Percentiles rank a stretch among this genome's conserved stretches.
phyloP scores from a whole-genome alignment of 169 alveolate genomes.

The Eimeria falciformis region DNA sequence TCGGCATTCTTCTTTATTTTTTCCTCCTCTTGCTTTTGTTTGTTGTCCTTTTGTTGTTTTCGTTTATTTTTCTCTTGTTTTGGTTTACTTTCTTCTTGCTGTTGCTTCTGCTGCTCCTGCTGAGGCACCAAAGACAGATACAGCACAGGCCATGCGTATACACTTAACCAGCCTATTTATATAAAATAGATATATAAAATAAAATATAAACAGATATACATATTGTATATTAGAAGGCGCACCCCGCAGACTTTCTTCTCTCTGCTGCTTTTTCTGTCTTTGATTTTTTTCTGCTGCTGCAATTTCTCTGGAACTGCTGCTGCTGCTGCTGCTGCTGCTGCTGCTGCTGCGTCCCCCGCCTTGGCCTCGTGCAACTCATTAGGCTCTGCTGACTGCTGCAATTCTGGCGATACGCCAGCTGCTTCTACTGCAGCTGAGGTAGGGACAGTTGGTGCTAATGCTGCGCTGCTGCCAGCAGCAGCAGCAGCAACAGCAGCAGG shows the following conservation, averaged over 20 bases:
- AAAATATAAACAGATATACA: too few relatives aligned
- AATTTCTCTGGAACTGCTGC: not conserved
- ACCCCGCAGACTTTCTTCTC: not conserved
- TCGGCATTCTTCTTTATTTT: not conserved
- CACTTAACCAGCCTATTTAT: too few relatives aligned
- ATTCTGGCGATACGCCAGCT: not conserved
- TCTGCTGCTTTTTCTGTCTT: not conserved
- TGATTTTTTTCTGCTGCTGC: not conserved
- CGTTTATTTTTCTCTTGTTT: not conserved
- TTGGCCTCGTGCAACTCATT: too few relatives aligned
- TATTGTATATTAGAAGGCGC: too few relatives aligned
- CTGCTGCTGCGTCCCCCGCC: not conserved
- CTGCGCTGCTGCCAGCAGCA: not conserved
- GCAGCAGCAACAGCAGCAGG: not conserved
- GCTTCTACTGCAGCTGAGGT: not conserved
- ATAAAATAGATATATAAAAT: too few relatives aligned
- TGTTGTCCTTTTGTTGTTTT: not conserved
- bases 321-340: conserved; percentile 42
- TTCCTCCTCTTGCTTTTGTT: not conserved
- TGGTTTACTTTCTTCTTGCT: not conserved
- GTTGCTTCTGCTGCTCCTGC: conserved; percentile 4
- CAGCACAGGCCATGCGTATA: too few relatives aligned
- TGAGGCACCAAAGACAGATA: not conserved
- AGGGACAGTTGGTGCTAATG: conserved; percentile 5
- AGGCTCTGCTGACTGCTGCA: too few relatives aligned